Conservation (phyloP, 768 basidiomycete species). For the Mycena haematopus region DNA sequence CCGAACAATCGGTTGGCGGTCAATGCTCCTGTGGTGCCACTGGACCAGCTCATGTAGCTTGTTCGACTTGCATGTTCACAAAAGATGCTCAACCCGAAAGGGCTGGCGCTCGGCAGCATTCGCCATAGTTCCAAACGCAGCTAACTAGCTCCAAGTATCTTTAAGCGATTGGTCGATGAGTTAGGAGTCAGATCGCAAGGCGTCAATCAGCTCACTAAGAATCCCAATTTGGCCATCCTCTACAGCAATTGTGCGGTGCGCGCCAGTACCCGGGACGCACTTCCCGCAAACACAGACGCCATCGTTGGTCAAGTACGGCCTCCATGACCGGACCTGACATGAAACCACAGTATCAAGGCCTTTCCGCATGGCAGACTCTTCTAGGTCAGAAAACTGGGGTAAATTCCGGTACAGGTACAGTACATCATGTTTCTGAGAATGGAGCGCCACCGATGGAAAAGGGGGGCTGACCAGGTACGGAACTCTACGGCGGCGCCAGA, state of each 20-base stretch:
- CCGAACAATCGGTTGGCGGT: slow-evolving; percentile 1
- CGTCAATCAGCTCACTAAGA: slow-evolving; percentile 20
- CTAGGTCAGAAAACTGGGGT: slow-evolving; percentile 1
- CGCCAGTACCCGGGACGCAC: slow-evolving; percentile 8
- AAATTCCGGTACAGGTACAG: not conserved
- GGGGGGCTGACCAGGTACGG: not conserved
- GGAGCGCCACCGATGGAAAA: slow-evolving; percentile 18
- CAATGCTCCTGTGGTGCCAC: not conserved
- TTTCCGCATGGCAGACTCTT: not conserved
- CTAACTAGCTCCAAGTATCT: not conserved
- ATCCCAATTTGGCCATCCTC: slow-evolving; percentile 12
- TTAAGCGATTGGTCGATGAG: not conserved
- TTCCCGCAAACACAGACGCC: slow-evolving; percentile 10
- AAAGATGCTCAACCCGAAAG: slow-evolving; percentile 7
- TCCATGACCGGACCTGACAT: not conserved
- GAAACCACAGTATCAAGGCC: not conserved
- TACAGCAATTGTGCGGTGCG: slow-evolving; percentile 18
- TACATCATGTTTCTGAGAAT: slow-evolving; percentile 10
- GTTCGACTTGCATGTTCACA: not conserved
- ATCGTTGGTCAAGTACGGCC: not conserved
- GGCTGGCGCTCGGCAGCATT: not conserved
- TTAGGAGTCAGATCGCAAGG: not conserved
- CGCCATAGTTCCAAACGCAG: not conserved
- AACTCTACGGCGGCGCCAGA: slow-evolving; percentile 11
- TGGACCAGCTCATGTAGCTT: slow-evolving; percentile 8